Base-by-base conservation (phyloP, 768 basidiomycete genomes). In the Lentinula sp. region DNA sequence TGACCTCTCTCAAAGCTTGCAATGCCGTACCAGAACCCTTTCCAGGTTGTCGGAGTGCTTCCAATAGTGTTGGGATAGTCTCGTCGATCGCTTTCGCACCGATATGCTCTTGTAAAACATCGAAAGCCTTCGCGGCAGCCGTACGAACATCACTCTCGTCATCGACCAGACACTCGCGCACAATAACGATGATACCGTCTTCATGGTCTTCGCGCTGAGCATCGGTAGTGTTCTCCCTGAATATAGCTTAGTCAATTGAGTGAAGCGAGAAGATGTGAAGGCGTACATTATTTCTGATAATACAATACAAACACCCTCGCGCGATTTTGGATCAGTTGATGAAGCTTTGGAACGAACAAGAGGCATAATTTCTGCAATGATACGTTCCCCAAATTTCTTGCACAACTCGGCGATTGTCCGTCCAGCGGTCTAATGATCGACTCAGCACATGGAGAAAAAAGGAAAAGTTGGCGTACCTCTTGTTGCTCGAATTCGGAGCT, bases 1-100 rank as follows among this genome's bases (percentile, higher is more conserved):
- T 96, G 65, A 98, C 93, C 77, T 98, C 96, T 60, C 82, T 87
- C 42, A 98, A 76, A 0, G 97, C 97, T 68, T 95, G 88, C 39
- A 98, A 78, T 10, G 97, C 96, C 15, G 96, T 98, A 9, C 93
- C 95, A n/a, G 96, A 96, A 18, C 89, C 85, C 67, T 88, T 89
- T 4, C 95, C 95, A 13, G 95, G 93, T 71, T 94, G 91, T 16
- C 93, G 87, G 39, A 98, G 86, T 1, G 96, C 96, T 67, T 95
- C 94, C 57, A 99, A 72, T 0, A 98, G 73, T 0, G 96, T 98
- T 0, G 97, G 96, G 61, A 98, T 98, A 0, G 94, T 98, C 74
- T 95, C 85, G 68, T 98, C 96, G 64, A 98, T 95, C 5, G 95
- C 95, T 69, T 88, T 91, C 34, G 85, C 81, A 6, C 96, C 97